These are phyloP conservation scores for Plantago lanceolata DNA, from an alignment of 305 asterid species.

Conservation along the genomic window DNA sequence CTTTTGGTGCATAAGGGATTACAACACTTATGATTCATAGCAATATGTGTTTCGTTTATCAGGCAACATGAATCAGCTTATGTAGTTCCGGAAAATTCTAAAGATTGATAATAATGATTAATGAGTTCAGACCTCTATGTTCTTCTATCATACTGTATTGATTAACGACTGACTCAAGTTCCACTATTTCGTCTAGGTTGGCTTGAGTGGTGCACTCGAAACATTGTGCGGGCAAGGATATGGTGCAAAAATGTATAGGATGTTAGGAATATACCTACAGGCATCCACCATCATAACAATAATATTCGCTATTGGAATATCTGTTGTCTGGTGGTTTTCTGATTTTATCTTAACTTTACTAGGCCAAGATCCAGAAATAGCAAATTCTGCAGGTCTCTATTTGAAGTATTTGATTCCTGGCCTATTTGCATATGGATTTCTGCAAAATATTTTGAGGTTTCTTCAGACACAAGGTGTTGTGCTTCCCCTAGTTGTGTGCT, in stretches of 20 bases:
- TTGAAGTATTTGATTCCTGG: constrained; percentile 39
- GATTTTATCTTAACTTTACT: constrained; percentile 29
- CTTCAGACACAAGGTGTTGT: constrained; percentile 43
- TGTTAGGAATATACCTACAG: constrained; percentile 42
- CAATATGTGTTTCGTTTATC: no score
- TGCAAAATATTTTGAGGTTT: constrained; percentile 45
- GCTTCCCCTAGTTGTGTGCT: constrained; percentile 34
- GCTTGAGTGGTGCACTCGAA: constrained; percentile 53
- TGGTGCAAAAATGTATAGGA: constrained; percentile 36
- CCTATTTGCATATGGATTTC: constrained; percentile 35
- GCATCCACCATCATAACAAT: constrained; percentile 38
- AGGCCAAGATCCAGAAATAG: constrained; percentile 39
- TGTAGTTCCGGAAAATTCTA: no score
- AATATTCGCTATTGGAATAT: constrained; percentile 23
- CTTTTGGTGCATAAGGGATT: no score
- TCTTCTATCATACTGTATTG: background rate
- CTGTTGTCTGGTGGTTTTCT: constrained; percentile 40
- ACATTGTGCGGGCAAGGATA: constrained; percentile 55
- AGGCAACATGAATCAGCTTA: no score
- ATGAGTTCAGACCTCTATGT: no score
- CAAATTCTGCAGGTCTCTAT: constrained; percentile 35
- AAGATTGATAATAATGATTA: no score
- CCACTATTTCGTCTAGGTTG: constrained; percentile 28
- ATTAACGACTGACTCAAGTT: background rate
- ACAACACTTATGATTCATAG: no score